phyloP scores from a whole-genome alignment of 225 moss, liverwort and hornwort species.

The Physcomitrellopsis africana region DNA sequence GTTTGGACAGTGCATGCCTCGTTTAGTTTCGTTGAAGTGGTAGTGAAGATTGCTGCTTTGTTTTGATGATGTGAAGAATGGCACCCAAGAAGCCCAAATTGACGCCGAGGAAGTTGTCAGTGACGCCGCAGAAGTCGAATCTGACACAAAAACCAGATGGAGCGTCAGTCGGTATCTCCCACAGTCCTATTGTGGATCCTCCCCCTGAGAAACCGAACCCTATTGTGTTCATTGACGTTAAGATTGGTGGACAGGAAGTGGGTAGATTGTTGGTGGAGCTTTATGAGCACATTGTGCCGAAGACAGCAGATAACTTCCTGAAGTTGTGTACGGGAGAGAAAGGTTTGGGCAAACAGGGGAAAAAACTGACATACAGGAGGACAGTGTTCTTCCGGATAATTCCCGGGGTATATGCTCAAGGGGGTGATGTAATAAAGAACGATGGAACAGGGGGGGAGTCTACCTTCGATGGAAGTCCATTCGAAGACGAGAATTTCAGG shows the following conservation, averaged over 20 bases:
- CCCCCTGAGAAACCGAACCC: constrained; percentile 39
- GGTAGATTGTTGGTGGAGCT: constrained; percentile 49
- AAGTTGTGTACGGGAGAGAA: constrained; percentile 56
- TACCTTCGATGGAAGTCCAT: constrained; percentile 47
- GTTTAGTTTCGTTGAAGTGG: too few relatives aligned
- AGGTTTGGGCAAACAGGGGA: constrained; percentile 35
- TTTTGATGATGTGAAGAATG: constrained; percentile 11
- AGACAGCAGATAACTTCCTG: constrained; percentile 45
- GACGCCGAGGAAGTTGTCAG: constrained; percentile 13
- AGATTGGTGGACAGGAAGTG: constrained; percentile 28
- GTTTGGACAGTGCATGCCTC: too few relatives aligned
- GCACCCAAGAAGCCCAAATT: constrained; percentile 23
- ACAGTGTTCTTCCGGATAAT: constrained; percentile 37
- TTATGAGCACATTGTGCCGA: constrained; percentile 42
- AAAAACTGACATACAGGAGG: constrained; percentile 36
- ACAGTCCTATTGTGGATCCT: constrained; percentile 12
- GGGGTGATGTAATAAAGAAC: constrained; percentile 45
- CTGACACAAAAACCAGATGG: background rate
- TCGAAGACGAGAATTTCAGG: constrained; percentile 50
- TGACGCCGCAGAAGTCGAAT: background rate
- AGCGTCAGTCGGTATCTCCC: background rate
- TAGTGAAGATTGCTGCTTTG: too few relatives aligned
- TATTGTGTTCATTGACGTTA: constrained; percentile 48
- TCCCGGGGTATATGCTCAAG: constrained; percentile 40
- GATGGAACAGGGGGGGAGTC: constrained; percentile 52